Conservation (phyloP, 2,329 filamentous ascomycete genomes). For the Diaporthe ampelina region DNA sequence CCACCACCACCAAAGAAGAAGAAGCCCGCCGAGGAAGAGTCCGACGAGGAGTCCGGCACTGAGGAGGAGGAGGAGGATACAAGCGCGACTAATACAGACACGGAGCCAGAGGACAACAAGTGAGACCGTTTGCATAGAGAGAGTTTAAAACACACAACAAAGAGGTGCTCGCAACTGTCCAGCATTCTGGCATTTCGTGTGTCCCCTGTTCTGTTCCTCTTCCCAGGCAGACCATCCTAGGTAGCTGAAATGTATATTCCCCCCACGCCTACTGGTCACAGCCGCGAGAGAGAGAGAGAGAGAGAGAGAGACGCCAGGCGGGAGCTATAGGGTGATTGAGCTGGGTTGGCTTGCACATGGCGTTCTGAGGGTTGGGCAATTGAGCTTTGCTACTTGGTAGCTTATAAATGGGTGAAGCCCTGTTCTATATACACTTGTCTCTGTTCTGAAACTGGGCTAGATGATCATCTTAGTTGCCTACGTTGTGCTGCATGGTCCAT, state of each 20-base stretch:
- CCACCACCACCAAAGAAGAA: slow-evolving; percentile 68
- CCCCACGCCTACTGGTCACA: slow-evolving; percentile 1
- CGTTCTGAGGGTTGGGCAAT: slow-evolving; percentile 5
- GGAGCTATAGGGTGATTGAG: not conserved
- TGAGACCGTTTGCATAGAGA: slow-evolving; percentile 9
- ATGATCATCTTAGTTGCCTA: not conserved
- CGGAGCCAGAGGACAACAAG: slow-evolving; percentile 70
- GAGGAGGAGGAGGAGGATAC: slow-evolving; percentile 79
- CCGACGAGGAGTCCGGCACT: slow-evolving; percentile 86
- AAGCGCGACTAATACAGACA: slow-evolving; percentile 78
- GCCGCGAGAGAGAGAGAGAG: not conserved
- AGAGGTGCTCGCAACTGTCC: not conserved
- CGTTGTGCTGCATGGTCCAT: too few relatives aligned
- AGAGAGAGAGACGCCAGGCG: not conserved
- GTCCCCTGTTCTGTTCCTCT: slow-evolving; percentile 3
- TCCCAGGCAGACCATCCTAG: slow-evolving; percentile 23
- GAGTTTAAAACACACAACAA: not conserved
- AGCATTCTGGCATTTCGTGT: not conserved
- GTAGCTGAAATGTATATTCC: slow-evolving; percentile 30
- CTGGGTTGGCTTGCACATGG: not conserved
- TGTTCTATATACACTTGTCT: not conserved
- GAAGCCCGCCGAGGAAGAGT: slow-evolving; percentile 67
- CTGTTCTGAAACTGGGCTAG: not conserved
- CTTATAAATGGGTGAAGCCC: not conserved
- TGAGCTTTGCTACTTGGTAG: not conserved